Evolutionary conservation across 1,139 yeast genomes (phyloP), one percentile per base, ranked within the genome.

Genomic region (Magnusiomyces suaveolens): DNA sequence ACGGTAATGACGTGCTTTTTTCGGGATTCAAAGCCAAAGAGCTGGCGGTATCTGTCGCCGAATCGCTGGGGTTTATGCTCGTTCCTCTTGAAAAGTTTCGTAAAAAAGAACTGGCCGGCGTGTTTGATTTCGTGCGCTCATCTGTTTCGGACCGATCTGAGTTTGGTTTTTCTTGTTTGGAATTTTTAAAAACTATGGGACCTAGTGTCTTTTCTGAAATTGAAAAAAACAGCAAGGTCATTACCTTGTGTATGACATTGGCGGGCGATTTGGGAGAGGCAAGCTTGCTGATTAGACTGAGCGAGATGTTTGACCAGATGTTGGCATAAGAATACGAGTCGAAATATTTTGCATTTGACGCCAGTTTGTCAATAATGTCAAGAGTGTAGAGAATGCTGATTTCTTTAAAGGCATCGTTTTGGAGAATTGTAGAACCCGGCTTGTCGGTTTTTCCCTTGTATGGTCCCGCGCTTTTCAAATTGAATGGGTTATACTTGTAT

Each of bases 331-430:
- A 29, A 26, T 46, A 12, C 6, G 20, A 8, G 8, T 38, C 16
- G 2, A 46, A 8, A 4, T 29, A 29, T 14, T 21, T 24, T 4
- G 39, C 38, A 29, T 26, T n/a, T 8, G 49, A 8, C 2, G 41
- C 36, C 24, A 32, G n/a, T 8, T 46, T 46, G 14, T 20, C 41
- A n/a, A 46, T 14, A 29, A 46, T 20, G 16, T 46, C 49, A 6
- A 46, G 25, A 12, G 49, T 18, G 18, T 29, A 46, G n/a, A 46
- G 6, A 3, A 46, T 20, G n/a, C 41, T 29, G 2, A 46, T 26
- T 32, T 46, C 49, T 26, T 46, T 46, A 24, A 46, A 46, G 8
- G 49, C 49, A 32, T 46, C 39, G 25, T 46, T 46, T 2, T 16
- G 14, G 24, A 18, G n/a, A 16, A 46, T 46, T 29, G 36, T n/a